Base-by-base conservation (phyloP, 192 early-diverging fungal species). In the Podila clonocystis region DNA sequence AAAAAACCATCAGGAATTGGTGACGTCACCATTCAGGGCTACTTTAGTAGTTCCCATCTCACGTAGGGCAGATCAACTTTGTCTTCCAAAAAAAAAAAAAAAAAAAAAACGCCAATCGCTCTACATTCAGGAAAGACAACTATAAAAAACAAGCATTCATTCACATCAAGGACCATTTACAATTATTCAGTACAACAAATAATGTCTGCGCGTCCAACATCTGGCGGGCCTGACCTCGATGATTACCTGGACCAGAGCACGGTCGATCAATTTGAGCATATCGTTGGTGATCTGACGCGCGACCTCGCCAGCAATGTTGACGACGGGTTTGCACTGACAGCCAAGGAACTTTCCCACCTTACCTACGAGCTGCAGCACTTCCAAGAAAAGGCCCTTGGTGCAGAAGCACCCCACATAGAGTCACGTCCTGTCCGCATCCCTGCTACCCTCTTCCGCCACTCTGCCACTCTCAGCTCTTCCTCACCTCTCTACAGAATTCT, bases 381-480 rank as follows among this genome's bases (percentile, higher is more conserved):
- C 62, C 89, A 90, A 73, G 82, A 90, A 60, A 83, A 87, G 17
- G 70, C 61, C 60, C 70, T 90, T 12, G 89, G 87, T 4, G 41
- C 75, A 33, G 17, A 58, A 19, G 8, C 41, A 22, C 9, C 28
- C 26, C 22, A 58, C 36, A 69, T 45, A 6, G 26, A 36, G 6
- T 24, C 60, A 13, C 60, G 62, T 20, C 72, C 84, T 1, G 50
- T 74, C 11, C 82, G 84, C 36, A 83, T 90, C 29, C 89, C 89
- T 19, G 71, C 82, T 9, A 86, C 85, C 58, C 20, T 88, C 11
- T 87, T 90, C 60, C 84, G 82, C 60, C 59, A 78, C 15, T 65
- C 82, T 48, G 34, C 9, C 48, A 67, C 72, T 20, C 67, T 80
- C 9, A 67, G 50, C 0, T 55, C 33, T 20, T 31, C 62, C 5